phyloP scores from a whole-genome alignment of 768 basidiomycete genomes.

The Termitomyces sp. region DNA sequence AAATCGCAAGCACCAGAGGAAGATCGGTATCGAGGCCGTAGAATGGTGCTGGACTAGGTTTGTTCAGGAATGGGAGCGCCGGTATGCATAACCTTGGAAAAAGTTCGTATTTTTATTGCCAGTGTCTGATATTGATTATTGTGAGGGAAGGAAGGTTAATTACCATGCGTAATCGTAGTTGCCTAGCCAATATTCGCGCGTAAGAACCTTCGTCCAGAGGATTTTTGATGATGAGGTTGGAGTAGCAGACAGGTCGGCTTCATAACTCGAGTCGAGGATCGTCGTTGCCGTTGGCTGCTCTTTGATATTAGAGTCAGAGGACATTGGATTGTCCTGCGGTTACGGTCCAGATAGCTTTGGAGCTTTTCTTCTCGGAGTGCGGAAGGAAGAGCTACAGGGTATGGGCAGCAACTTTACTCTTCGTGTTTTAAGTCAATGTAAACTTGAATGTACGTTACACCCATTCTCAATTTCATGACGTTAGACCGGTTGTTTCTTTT shows the following conservation, averaged over 20 bases:
- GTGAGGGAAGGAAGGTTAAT: constrained; percentile 15
- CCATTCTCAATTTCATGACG: no score
- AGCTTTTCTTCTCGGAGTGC: not conserved
- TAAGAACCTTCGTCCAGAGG: constrained; percentile 27
- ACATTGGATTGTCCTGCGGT: not conserved
- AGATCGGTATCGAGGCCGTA: constrained; percentile 69
- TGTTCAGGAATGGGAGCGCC: constrained; percentile 48
- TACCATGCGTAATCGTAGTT: constrained; percentile 73
- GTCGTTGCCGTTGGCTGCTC: constrained; percentile 12
- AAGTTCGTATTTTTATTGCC: no score
- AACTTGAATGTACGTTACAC: no score
- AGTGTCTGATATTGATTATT: no score
- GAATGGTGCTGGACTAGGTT: constrained; percentile 54
- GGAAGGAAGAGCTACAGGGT: no score
- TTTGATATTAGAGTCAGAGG: constrained; percentile 4
- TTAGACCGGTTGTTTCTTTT: no score
- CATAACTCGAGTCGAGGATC: constrained; percentile 4
- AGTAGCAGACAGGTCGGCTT: not conserved
- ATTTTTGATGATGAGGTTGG: not conserved
- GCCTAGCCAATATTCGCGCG: constrained; percentile 71
- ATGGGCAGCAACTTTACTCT: no score
- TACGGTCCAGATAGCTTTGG: not conserved
- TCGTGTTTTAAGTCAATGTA: no score
- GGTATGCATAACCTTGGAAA: constrained; percentile 57
- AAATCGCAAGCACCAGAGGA: constrained; percentile 66